phyloP scores from a whole-genome alignment of 1,284 basidiomycete genomes.

The Thelephora terrestris region DNA sequence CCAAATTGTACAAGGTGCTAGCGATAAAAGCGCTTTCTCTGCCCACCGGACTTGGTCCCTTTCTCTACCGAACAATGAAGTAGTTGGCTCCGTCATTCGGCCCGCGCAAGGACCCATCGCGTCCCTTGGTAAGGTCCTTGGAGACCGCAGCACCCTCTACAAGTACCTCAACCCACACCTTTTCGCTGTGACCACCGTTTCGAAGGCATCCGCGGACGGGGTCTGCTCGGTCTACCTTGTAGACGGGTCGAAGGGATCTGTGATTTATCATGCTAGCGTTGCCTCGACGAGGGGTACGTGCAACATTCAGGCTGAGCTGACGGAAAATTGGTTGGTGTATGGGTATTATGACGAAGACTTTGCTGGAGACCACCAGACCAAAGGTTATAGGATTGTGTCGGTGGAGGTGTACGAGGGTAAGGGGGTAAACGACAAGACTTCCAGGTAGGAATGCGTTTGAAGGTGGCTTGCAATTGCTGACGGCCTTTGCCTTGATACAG shows the following conservation, averaged over 20 bases:
- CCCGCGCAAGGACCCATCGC: constrained; percentile 50
- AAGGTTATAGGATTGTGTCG: constrained; percentile 64
- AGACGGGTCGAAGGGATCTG: constrained; percentile 69
- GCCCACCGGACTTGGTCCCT: constrained; percentile 61
- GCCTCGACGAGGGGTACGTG: constrained; percentile 39
- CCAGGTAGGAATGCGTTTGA: constrained; percentile 38
- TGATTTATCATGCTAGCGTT: constrained; percentile 56
- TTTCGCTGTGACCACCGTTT: constrained; percentile 54
- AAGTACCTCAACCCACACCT: constrained; percentile 90
- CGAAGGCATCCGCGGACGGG: constrained; percentile 16
- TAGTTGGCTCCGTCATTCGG: constrained; percentile 40
- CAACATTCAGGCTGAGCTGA: constrained; percentile 58
- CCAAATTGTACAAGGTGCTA: constrained; percentile 32
- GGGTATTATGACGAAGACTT: constrained; percentile 62
- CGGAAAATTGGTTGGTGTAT: constrained; percentile 94
- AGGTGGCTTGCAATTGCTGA: constrained; percentile 3
- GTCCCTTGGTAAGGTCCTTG: constrained; percentile 75
- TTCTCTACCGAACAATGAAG: constrained; percentile 42
- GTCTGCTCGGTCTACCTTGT: constrained; percentile 66
- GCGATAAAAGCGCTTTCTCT: constrained; percentile 36
- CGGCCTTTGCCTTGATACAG: constrained; percentile 28
- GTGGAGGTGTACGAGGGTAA: constrained; percentile 83
- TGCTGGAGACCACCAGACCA: constrained; percentile 38
- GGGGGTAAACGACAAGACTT: constrained; percentile 51
- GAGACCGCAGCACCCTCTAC: constrained; percentile 83